Percentiles rank a stretch among this genome's conserved stretches.
Evolutionary conservation across 305 asterid species (phyloP).

Genomic region (Fraxinus platypoda): DNA sequence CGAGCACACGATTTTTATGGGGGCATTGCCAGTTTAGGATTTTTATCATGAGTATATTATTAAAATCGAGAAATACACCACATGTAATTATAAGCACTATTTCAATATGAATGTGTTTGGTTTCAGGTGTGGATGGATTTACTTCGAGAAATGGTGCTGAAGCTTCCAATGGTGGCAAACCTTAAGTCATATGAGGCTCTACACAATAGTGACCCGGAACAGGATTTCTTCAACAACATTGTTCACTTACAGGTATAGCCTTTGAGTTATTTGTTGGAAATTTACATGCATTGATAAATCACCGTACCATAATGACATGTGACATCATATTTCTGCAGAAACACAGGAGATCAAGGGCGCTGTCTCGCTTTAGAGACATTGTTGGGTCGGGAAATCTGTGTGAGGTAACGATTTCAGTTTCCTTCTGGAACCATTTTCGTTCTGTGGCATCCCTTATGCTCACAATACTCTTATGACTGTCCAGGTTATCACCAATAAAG

Average conservation of each 20-base stretch:
- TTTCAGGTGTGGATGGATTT: constrained; percentile 87
- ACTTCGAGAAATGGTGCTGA: constrained; percentile 83
- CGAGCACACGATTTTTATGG: not conserved
- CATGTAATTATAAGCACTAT: constrained; percentile 3
- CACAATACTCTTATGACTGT: constrained; percentile 19
- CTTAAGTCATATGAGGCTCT: constrained; percentile 62
- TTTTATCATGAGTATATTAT: not conserved
- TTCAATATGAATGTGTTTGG: constrained; percentile 21
- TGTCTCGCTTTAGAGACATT: constrained; percentile 57
- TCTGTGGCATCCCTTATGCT: constrained; percentile 23
- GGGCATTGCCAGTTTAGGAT: not conserved
- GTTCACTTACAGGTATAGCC: constrained; percentile 80
- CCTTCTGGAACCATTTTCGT: constrained; percentile 4
- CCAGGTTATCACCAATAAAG: constrained; percentile 71
- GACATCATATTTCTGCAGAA: constrained; percentile 51
- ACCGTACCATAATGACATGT: constrained; percentile 7
- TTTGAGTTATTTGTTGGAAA: not conserved
- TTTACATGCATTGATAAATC: constrained; percentile 6
- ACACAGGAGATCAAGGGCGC: constrained; percentile 89
- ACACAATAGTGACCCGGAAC: constrained; percentile 77
- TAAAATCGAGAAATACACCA: not conserved
- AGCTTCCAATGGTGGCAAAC: constrained; percentile 67
- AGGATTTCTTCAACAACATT: constrained; percentile 82
- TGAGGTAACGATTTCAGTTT: constrained; percentile 47
- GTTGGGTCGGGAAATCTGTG: constrained; percentile 55